These are phyloP conservation scores for Tricladium varicosporioides DNA, from an alignment of 2,329 filamentous ascomycete species.

Conservation along the genomic window DNA sequence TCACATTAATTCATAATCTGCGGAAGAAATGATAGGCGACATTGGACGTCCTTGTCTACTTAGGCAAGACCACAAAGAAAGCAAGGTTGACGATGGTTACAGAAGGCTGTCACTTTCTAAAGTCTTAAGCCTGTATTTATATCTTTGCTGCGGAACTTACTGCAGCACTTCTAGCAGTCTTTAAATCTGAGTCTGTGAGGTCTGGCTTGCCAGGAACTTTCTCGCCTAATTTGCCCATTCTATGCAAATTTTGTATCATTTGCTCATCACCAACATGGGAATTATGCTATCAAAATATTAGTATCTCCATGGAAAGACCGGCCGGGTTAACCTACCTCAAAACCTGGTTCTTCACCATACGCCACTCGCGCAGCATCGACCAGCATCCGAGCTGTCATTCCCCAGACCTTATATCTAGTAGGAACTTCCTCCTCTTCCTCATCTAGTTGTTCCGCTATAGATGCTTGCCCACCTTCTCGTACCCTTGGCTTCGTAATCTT, in stretches of 20 bases:
- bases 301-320: too few relatives aligned
- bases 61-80: too few relatives aligned
- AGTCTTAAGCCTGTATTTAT: background rate
- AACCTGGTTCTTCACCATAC: constrained; percentile 79
- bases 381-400: constrained; percentile 88
- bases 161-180: constrained; percentile 30
- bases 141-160: constrained; percentile 7
- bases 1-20: too few relatives aligned
- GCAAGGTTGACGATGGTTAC: background rate
- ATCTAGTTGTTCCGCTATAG: constrained; percentile 44
- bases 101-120: background rate
- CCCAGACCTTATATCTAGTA: constrained; percentile 79
- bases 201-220: constrained; percentile 46
- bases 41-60: too few relatives aligned
- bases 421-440: constrained; percentile 45
- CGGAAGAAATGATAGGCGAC: too few relatives aligned
- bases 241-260: constrained; percentile 56
- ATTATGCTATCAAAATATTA: constrained; percentile 24
- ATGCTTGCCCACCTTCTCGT: constrained; percentile 41
- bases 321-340: constrained; percentile 51
- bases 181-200: constrained; percentile 49
- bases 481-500: constrained; percentile 59
- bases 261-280: constrained; percentile 51
- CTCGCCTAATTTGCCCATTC: constrained; percentile 54
- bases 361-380: constrained; percentile 85